Evolutionary conservation across 1,139 yeast genomes (phyloP).

Genomic region (Saccharomyces pastorianus): DNA sequence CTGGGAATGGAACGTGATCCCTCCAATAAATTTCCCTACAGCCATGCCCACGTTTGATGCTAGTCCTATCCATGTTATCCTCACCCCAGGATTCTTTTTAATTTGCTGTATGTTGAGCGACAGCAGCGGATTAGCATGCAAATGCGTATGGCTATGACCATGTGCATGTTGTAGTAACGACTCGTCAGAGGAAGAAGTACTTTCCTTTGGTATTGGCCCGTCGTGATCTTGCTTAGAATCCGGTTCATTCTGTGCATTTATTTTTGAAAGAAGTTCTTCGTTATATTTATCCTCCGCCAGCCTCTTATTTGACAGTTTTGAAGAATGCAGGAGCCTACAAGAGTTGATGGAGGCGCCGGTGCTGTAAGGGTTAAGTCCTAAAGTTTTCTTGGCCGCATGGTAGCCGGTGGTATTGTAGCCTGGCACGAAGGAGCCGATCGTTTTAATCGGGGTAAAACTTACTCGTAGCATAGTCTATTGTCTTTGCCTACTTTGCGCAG

Average conservation of each 20-base stretch:
- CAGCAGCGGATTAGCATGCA: conserved; percentile 32
- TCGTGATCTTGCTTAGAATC: conserved; percentile 4
- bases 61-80: conserved; percentile 89
- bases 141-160: conserved; percentile 33
- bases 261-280: background rate
- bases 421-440: background rate
- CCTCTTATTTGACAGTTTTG: background rate
- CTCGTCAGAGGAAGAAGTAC: conserved; percentile 10
- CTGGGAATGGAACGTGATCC: conserved; percentile 87
- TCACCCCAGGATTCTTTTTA: conserved; percentile 69
- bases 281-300: background rate
- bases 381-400: background rate
- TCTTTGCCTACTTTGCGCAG: too few species aligned
- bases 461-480: background rate
- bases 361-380: background rate
- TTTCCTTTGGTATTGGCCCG: background rate
- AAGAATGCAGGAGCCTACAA: background rate
- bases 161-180: conserved; percentile 34
- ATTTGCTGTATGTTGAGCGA: conserved; percentile 36
- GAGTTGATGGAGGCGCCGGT: background rate
- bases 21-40: conserved; percentile 77
- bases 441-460: background rate
- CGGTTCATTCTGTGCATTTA: background rate
- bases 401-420: background rate
- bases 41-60: conserved; percentile 81